These are phyloP conservation scores for Grifola frondosa DNA, from an alignment of 1,284 basidiomycete species.

Conservation along the genomic window DNA sequence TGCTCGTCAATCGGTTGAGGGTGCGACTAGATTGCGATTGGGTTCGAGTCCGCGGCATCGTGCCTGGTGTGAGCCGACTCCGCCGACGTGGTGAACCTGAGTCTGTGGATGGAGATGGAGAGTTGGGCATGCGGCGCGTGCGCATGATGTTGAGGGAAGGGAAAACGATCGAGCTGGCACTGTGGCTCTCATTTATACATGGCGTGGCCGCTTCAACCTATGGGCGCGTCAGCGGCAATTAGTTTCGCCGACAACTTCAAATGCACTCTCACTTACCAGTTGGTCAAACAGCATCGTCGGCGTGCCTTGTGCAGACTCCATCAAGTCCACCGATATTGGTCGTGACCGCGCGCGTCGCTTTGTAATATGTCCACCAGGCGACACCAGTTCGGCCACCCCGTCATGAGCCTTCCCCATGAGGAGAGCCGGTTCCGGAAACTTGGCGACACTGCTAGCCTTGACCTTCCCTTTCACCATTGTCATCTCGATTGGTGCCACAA, in stretches of 20 bases:
- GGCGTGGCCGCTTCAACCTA: constrained; percentile 18
- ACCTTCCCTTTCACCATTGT: constrained; percentile 39
- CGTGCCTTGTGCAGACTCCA: constrained; percentile 46
- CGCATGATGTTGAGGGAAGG: constrained; percentile 26
- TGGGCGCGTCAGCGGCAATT: constrained; percentile 3
- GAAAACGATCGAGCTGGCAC: constrained; percentile 25
- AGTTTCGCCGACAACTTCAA: too few species aligned
- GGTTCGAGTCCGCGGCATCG: constrained; percentile 28
- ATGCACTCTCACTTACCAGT: too few species aligned
- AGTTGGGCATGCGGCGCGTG: constrained; percentile 23
- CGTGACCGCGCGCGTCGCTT: constrained; percentile 70
- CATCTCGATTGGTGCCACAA: constrained; percentile 24
- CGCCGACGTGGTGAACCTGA: constrained; percentile 29
- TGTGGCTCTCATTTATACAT: constrained; percentile 20
- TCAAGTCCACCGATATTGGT: constrained; percentile 64
- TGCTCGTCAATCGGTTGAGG: constrained; percentile 39
- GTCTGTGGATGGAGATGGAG: constrained; percentile 28
- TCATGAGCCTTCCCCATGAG: constrained; percentile 33
- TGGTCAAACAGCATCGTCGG: too few species aligned
- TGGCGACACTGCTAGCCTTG: constrained; percentile 20
- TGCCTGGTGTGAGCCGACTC: constrained; percentile 19
- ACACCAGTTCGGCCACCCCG: constrained; percentile 63
- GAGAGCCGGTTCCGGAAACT: constrained; percentile 19
- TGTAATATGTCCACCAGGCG: constrained; percentile 68
- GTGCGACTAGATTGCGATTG: constrained; percentile 27